Conservation (phyloP, 2,329 filamentous ascomycete genomes). For the Colletotrichum sp. region DNA sequence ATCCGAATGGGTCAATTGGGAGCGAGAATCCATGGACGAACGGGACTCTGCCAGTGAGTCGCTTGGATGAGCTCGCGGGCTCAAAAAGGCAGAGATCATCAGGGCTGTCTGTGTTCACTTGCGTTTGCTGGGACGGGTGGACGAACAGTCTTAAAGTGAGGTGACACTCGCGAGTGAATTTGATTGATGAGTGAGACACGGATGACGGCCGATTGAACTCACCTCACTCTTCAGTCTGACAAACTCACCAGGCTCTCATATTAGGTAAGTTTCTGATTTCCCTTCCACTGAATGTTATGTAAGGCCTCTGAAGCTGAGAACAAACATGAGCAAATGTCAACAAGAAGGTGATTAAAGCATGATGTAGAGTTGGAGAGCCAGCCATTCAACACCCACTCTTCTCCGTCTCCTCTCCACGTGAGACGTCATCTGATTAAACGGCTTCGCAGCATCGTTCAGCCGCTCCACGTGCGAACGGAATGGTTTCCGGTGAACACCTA, state of each 20-base stretch:
- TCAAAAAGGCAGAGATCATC: neutral
- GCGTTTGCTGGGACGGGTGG: neutral
- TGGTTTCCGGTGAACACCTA: neutral
- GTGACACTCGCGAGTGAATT: neutral
- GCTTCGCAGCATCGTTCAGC: neutral
- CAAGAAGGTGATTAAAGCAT: neutral
- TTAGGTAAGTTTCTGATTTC: neutral
- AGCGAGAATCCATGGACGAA: neutral
- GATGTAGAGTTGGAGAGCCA: neutral
- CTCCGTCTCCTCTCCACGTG: neutral
- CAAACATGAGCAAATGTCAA: neutral
- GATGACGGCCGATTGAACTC: neutral
- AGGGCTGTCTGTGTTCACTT: neutral
- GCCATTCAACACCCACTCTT: neutral
- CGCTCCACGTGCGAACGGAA: neutral
- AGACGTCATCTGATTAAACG: neutral
- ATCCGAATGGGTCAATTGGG: conserved; percentile 1
- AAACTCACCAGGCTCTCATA: neutral
- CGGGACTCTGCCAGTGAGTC: neutral
- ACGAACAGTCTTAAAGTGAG: neutral
- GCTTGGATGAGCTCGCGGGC: neutral
- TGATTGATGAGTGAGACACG: neutral
- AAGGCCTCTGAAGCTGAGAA: neutral
- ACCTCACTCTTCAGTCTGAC: neutral
- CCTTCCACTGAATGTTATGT: neutral